These are phyloP conservation scores for Leccinum pellstonianum DNA, from an alignment of 768 basidiomycete genomes.

Conservation along the genomic window DNA sequence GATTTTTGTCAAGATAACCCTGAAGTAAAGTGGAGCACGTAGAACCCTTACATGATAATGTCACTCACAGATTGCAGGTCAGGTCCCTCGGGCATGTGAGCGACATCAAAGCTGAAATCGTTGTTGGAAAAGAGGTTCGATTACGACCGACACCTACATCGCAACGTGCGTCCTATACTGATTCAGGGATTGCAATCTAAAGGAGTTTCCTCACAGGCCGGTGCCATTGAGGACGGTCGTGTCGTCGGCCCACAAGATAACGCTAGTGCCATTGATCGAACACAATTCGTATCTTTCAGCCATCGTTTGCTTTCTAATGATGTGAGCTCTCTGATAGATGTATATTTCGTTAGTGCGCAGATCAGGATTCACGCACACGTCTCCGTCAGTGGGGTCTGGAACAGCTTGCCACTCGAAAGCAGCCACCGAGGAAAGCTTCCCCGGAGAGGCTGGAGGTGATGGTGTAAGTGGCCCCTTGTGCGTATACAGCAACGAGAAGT, in stretches of 20 bases:
- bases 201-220: constrained; percentile 33
- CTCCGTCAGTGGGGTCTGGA: constrained; percentile 32
- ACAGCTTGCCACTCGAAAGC: constrained; percentile 27
- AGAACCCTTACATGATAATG: not conserved
- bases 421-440: constrained; percentile 44
- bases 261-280: constrained; percentile 42
- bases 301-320: constrained; percentile 42
- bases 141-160: constrained; percentile 18
- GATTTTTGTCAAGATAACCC: not conserved
- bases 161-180: constrained; percentile 34
- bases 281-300: constrained; percentile 56
- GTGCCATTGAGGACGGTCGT: constrained; percentile 27
- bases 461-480: constrained; percentile 14
- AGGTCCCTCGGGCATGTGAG: constrained; percentile 35
- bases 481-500: not conserved
- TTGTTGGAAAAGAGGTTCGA: not conserved
- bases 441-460: constrained; percentile 45
- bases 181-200: constrained; percentile 29
- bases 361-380: constrained; percentile 15
- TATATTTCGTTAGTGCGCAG: not conserved
- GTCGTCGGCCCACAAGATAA: constrained; percentile 33
- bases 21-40: not conserved
- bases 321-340: not conserved
- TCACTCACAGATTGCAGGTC: constrained; percentile 32
- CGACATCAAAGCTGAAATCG: constrained; percentile 29